These are phyloP conservation scores for Chlorella sp. DNA, from an alignment of 139 green algal genomes.

Conservation along the genomic window DNA sequence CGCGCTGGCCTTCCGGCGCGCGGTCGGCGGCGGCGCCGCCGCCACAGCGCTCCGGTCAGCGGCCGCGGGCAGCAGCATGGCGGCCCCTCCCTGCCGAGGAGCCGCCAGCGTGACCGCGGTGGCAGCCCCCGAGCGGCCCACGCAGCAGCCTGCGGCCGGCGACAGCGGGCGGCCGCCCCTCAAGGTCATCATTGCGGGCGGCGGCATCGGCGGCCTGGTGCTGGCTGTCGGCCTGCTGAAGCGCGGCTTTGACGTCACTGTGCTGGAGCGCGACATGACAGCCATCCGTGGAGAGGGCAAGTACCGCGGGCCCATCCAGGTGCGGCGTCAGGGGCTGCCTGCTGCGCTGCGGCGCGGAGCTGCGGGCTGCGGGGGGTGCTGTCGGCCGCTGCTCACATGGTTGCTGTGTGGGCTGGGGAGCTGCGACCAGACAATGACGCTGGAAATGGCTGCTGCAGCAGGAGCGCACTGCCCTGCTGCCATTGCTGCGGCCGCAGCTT, in stretches of 20 bases:
- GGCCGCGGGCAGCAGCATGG: neutral
- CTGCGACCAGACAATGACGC: too few species aligned
- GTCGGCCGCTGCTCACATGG: too few species aligned
- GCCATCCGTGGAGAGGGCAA: constrained; percentile 95
- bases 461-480: too few species aligned
- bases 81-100: neutral
- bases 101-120: neutral
- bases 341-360: neutral
- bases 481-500: too few species aligned
- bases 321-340: constrained; percentile 29
- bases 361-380: too few species aligned
- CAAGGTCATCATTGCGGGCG: constrained; percentile 86
- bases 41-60: neutral
- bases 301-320: constrained; percentile 95
- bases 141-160: neutral
- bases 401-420: too few species aligned
- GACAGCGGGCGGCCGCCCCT: neutral
- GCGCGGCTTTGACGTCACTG: constrained; percentile 80
- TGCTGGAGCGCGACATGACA: constrained; percentile 94
- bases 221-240: constrained; percentile 87
- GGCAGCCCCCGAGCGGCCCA: neutral
- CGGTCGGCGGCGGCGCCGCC: neutral
- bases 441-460: too few species aligned
- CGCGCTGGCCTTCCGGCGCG: neutral
- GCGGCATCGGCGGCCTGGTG: constrained; percentile 91